Base-by-base conservation (phyloP, 257 asterid species). In the Marsdenia floribunda region DNA sequence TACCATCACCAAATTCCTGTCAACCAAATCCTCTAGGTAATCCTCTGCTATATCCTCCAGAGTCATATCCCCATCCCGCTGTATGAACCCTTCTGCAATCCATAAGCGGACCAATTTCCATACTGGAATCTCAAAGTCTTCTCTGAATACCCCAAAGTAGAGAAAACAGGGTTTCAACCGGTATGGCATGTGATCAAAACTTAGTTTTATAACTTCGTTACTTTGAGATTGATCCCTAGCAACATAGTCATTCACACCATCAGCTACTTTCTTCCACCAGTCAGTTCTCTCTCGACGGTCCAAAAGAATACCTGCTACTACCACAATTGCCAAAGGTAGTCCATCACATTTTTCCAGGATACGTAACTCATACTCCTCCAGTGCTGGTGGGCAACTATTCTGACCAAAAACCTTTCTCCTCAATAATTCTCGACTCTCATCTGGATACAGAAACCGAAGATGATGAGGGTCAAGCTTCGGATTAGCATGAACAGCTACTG, bases 41-140 rank as follows among this genome's bases (percentile, higher is more conserved):
- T 63, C 81, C 29, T 80, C 78, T 0, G 93, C 91, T 19, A 50
- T 65, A 68, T 76, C 75, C 79, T 87, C 93, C 73, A 80, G 1
- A 68, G 78, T 79, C 50, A 55, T 14, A 5, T 60, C 67, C 4
- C 2, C 57, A 18, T 67, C 50, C 0, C 21, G 47, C 70, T 52
- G 79, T 29, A 88, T 42, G 73, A 86, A 88, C 15, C 89, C 89
- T 79, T 88, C 90, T 0, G 88, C 89, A 0, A 88, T 81, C 93
- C 93, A 88, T 63, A 88, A 54, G 0, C 71, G 55, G 18, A 52
- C 73, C 75, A 88, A 52, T 65, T 73, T 86, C 80, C 83, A 74
- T 0, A 66, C 76, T 0, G 76, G 79, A 54, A 88, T 86, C 82
- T 75, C 79, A 0, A 16, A 65, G 33, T 82, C 86, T 47, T 80